Evolutionary conservation across 352 stramenopile genomes (phyloP), one percentile per base, ranked within the genome.

Genomic region (Nothophytophthora sp.): DNA sequence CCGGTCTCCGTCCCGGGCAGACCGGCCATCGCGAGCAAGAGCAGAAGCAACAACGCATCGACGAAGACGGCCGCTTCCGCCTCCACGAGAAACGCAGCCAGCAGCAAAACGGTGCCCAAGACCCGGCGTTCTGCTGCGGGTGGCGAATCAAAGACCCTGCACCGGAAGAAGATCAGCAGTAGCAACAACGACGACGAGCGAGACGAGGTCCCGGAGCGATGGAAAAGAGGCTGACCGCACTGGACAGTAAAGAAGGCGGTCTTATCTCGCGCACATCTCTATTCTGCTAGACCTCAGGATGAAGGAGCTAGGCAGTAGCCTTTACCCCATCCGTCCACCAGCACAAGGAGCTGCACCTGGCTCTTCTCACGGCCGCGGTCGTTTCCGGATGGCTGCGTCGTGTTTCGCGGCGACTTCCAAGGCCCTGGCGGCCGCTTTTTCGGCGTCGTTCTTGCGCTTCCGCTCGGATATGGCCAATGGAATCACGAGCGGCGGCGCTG

Each of bases 391-490:
- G 18, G 34, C 43, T 34, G 60, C 55, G 50, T 69, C 38, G 32
- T 73, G 55, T 23, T 62, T 59, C 1, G 43, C 53, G 12, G 60
- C 53, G 9, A 61, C 51, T 48, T 75, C 68, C 16, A 44, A 51
- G 18, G 39, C 53, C 43, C 75, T 69, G 12, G 47, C 36, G 15
- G 49, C 59, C 22, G 41, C 44, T 24, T 73, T 79, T 25, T 84
- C 73, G 4, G 55, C 60, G 22, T 83, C 69, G 22, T 74, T 62
- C 47, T 81, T 71, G 33, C 78, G 72, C 47, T 81, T 77, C 23
- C 76, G 77, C 50, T 86, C 73, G 30, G 60, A 50, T 42, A 89
- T 73, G 18, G 79, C 67, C 18, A 83, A 48, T 16, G 76, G 74
- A 20, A 86, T 63, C 19, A 70, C 57, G 25, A 87, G 59, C 16